Conservation (phyloP, 1,139 yeast genomes). For the Hyphopichia wangnamkhiaoensis region DNA sequence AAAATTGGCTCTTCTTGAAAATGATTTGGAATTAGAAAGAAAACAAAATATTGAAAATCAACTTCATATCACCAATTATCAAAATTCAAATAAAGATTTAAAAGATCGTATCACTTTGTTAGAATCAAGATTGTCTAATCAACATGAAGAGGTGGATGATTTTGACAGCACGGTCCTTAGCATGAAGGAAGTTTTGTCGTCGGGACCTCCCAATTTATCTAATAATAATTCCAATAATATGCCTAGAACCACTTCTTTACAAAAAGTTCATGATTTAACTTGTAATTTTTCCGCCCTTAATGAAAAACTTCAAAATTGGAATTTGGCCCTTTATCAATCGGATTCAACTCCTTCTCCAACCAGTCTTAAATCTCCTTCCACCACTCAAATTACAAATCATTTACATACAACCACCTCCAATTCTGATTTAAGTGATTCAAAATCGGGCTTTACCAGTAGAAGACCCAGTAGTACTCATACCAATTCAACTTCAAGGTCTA, state of each 20-base stretch:
- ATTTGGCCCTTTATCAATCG: conserved; percentile 13
- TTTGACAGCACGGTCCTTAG: conserved; percentile 16
- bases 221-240: conserved; percentile 9
- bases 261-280: conserved; percentile 20
- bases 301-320: conserved; percentile 15
- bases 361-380: conserved; percentile 23
- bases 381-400: conserved; percentile 21
- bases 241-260: conserved; percentile 25
- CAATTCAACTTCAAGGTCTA: background rate
- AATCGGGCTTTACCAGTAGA: background rate
- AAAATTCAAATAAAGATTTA: conserved; percentile 30
- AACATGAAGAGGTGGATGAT: conserved; percentile 5
- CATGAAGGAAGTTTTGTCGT: conserved; percentile 30
- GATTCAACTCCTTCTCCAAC: conserved; percentile 5
- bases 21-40: conserved; percentile 39
- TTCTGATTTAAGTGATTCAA: conserved; percentile 3
- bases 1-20: conserved; percentile 42
- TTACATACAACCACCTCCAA: conserved; percentile 8
- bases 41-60: conserved; percentile 31
- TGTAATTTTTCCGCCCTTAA: conserved; percentile 15
- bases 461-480: conserved; percentile 1
- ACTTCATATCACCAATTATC: conserved; percentile 37
- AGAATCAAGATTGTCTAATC: conserved; percentile 7
- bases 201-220: conserved; percentile 36
- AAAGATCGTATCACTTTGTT: conserved; percentile 13